Evolutionary conservation across 2,329 filamentous ascomycete genomes (phyloP).

Genomic region (Aspergillus sp.): DNA sequence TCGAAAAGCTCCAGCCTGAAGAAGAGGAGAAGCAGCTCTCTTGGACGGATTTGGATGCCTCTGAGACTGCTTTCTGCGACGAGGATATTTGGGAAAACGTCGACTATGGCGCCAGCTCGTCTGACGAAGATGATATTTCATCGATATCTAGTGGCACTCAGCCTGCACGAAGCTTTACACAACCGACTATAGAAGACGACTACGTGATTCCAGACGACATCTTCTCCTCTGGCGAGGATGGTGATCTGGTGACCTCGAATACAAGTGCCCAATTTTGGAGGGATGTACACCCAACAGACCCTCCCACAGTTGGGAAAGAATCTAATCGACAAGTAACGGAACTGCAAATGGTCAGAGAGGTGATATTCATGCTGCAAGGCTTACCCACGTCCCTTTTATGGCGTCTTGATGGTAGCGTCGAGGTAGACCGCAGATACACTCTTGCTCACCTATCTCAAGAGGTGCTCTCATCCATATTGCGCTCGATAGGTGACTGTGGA

Average conservation of each 20-base stretch:
- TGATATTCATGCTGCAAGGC: conserved; percentile 81
- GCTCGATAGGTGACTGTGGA: conserved; percentile 51
- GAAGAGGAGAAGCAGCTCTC: conserved; percentile 55
- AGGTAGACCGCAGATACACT: conserved; percentile 39
- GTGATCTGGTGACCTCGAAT: conserved; percentile 40
- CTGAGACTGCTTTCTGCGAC: conserved; percentile 66
- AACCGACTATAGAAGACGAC: conserved; percentile 30
- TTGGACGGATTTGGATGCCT: conserved; percentile 76
- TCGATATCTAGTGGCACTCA: conserved; percentile 34
- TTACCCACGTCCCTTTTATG: conserved; percentile 71
- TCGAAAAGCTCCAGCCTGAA: conserved; percentile 57
- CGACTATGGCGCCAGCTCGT: conserved; percentile 40
- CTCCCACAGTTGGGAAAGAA: conserved; percentile 16
- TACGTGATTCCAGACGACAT: conserved; percentile 36
- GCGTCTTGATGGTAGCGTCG: conserved; percentile 34
- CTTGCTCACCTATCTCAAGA: conserved; percentile 34
- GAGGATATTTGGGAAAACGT: conserved; percentile 45
- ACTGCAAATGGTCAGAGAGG: conserved; percentile 71
- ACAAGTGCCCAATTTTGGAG: conserved; percentile 52
- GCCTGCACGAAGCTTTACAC: conserved; percentile 27
- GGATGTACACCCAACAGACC: conserved; percentile 20
- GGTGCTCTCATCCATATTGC: conserved; percentile 33
- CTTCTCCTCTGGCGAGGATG: conserved; percentile 32
- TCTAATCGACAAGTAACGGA: conserved; percentile 62
- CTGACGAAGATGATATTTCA: conserved; percentile 42